Conservation (phyloP, 2,329 filamentous ascomycete species). For the Aureobasidium subglaciale region DNA sequence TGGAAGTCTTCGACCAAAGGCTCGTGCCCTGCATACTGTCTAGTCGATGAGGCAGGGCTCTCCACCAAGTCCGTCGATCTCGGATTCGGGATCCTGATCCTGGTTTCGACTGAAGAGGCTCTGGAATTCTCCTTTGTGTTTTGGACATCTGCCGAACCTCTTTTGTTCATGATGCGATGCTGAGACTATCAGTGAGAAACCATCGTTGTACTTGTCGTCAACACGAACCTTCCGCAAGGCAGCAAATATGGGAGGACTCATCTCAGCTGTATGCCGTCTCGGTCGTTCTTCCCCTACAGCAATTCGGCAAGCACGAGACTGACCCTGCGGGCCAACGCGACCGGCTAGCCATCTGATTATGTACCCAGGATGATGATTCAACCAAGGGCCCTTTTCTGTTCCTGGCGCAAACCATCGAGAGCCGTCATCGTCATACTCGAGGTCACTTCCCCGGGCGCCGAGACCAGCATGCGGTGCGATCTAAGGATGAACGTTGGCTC, state of each 20-base stretch:
- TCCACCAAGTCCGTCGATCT: slow-evolving; percentile 2
- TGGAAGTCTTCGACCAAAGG: slow-evolving; percentile 24
- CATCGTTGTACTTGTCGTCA: background rate
- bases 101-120: slow-evolving; percentile 4
- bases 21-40: slow-evolving; percentile 11
- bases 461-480: slow-evolving; percentile 7
- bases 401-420: slow-evolving; percentile 5
- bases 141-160: background rate
- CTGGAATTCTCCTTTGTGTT: background rate
- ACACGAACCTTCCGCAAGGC: slow-evolving; percentile 8
- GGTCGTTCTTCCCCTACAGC: background rate
- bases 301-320: background rate
- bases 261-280: background rate
- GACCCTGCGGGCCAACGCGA: background rate
- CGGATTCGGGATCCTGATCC: background rate
- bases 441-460: slow-evolving; percentile 1
- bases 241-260: slow-evolving; percentile 11
- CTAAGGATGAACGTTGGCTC: background rate
- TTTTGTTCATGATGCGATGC: background rate
- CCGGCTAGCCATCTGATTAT: background rate
- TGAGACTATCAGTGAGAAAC: background rate
- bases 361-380: background rate
- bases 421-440: slow-evolving; percentile 5
- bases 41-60: background rate
- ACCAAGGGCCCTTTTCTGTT: background rate